phyloP scores from a whole-genome alignment of 768 basidiomycete species.

The Megacollybia marginata region DNA sequence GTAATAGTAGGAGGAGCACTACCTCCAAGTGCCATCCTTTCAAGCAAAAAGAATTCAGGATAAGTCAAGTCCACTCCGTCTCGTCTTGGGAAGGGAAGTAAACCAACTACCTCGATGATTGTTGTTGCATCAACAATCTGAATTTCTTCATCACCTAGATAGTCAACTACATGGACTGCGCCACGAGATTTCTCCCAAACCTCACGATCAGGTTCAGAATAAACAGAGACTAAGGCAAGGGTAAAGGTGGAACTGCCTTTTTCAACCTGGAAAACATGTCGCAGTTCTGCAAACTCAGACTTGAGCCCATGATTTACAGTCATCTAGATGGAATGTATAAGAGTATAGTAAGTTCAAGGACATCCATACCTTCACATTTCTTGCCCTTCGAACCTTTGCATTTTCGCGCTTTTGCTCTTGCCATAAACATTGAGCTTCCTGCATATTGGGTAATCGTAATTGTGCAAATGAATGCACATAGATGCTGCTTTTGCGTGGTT shows the following conservation, averaged over 20 bases:
- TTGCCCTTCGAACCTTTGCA: neutral
- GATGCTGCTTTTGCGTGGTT: no score
- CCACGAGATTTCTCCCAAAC: neutral
- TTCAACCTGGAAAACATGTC: neutral
- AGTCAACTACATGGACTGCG: neutral
- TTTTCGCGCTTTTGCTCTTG: no score
- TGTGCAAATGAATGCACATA: no score
- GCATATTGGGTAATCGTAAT: no score
- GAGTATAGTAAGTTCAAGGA: neutral
- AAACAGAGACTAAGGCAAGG: neutral
- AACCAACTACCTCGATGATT: neutral
- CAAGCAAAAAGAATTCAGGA: no score
- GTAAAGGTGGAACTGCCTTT: neutral
- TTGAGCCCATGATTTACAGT: neutral
- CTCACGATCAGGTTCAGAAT: neutral
- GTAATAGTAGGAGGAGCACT: no score
- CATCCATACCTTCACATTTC: neutral
- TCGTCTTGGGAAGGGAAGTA: neutral
- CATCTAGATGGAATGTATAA: neutral
- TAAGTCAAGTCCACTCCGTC: no score
- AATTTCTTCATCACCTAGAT: neutral
- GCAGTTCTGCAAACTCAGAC: neutral
- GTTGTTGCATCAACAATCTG: neutral
- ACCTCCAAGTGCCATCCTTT: no score
- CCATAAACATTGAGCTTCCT: no score